Evolutionary conservation across 176 grass and related monocot species (phyloP).

Genomic region (Lolium rigidum): DNA sequence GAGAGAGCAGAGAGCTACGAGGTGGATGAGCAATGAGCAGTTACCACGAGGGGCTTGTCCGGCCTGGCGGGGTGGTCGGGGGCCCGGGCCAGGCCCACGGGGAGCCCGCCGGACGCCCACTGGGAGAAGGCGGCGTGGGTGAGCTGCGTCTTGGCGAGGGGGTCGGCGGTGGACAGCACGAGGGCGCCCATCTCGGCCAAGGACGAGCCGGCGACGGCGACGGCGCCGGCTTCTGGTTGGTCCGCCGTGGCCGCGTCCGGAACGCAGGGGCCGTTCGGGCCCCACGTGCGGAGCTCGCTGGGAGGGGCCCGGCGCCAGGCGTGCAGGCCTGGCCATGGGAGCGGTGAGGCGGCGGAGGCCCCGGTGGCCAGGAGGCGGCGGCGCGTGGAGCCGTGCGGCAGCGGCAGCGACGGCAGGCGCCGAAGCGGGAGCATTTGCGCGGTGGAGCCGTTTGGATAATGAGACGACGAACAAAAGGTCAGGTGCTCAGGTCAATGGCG

Average conservation of each 20-base stretch:
- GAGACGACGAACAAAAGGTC: neutral
- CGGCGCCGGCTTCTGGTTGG: neutral
- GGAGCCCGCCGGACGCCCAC: conserved; percentile 51
- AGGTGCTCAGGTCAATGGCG: neutral
- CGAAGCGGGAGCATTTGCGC: conserved; percentile 44
- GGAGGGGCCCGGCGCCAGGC: conserved; percentile 65
- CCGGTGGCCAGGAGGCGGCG: conserved; percentile 27
- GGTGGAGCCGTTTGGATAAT: conserved; percentile 10
- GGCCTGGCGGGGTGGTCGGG: conserved; percentile 67
- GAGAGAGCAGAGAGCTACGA: neutral
- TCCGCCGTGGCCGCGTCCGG: conserved; percentile 7
- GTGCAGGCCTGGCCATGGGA: conserved; percentile 73
- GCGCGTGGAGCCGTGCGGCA: neutral
- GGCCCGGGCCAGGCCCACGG: conserved; percentile 48
- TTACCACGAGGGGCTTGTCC: conserved; percentile 69
- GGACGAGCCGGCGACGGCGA: conserved; percentile 39
- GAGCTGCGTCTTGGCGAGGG: conserved; percentile 66
- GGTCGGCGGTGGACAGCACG: conserved; percentile 78
- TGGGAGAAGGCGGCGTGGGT: conserved; percentile 79
- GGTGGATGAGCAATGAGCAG: neutral
- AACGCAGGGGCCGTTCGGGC: conserved; percentile 55
- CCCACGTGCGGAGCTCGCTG: conserved; percentile 75
- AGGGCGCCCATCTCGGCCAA: conserved; percentile 72
- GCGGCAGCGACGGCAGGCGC: conserved; percentile 14
- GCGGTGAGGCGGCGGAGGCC: conserved; percentile 42